A percentile compares a stretch with the other conserved stretches of the same genome.
Evolutionary conservation across 2,329 filamentous ascomycete species (phyloP).

Genomic region (Calonectria multiphialidica): DNA sequence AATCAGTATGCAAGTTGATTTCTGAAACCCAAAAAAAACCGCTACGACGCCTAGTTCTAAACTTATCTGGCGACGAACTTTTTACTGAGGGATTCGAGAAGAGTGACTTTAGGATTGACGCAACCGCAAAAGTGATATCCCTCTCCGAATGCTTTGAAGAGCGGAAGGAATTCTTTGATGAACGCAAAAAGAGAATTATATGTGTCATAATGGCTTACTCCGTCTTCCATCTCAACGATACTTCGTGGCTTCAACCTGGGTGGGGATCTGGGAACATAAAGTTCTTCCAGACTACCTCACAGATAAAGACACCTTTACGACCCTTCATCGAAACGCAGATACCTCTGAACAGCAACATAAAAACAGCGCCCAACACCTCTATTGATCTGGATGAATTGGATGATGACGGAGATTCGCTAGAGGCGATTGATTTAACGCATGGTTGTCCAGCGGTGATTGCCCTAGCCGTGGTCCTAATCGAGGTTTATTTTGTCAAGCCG

Average conservation of each 20-base stretch:
- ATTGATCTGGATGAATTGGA: not conserved
- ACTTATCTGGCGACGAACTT: not conserved
- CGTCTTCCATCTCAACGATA: constrained; percentile 22
- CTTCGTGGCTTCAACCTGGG: constrained; percentile 21
- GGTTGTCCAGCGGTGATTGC: constrained; percentile 4
- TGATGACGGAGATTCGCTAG: not conserved
- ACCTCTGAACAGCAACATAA: too few species aligned
- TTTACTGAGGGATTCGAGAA: constrained; percentile 12
- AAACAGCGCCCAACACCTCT: too few species aligned
- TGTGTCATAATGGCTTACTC: not conserved
- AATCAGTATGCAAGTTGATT: constrained; percentile 16
- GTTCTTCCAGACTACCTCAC: constrained; percentile 22
- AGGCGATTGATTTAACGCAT: not conserved
- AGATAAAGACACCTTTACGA: constrained; percentile 16
- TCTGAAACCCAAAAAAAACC: not conserved
- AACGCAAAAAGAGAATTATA: constrained; percentile 3
- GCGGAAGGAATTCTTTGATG: not conserved
- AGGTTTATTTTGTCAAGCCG: constrained; percentile 16
- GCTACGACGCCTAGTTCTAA: not conserved
- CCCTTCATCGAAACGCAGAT: constrained; percentile 23
- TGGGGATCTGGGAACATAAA: constrained; percentile 18
- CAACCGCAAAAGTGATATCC: not conserved
- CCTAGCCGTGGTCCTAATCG: constrained; percentile 18
- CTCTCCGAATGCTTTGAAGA: not conserved
- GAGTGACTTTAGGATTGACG: constrained; percentile 1